These are phyloP conservation scores for Puccinia coronata DNA, from an alignment of 1,284 basidiomycete genomes.

Conservation along the genomic window DNA sequence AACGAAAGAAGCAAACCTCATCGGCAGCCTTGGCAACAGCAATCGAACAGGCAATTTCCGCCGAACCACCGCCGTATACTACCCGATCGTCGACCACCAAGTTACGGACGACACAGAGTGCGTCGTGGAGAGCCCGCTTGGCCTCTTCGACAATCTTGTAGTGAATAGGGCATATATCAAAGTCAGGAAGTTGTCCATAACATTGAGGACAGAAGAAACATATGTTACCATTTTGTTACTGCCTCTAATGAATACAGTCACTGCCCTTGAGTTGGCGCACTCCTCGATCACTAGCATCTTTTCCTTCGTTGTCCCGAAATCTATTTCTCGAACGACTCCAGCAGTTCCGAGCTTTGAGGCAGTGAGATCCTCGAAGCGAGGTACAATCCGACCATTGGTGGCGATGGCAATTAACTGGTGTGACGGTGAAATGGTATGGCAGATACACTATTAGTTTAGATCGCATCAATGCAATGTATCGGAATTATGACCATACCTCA, in stretches of 20 bases:
- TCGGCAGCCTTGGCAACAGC: constrained; percentile 93
- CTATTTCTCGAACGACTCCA: constrained; percentile 86
- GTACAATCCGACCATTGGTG: constrained; percentile 96
- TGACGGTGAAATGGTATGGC: background rate
- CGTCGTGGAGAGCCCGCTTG: constrained; percentile 94
- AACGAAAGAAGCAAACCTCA: too few relatives aligned
- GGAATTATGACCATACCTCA: constrained; percentile 80
- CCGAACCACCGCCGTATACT: constrained; percentile 96
- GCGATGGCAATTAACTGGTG: constrained; percentile 91
- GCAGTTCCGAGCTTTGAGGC: constrained; percentile 88
- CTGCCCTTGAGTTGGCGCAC: constrained; percentile 92
- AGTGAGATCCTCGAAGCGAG: constrained; percentile 92
- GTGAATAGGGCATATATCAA: constrained; percentile 10
- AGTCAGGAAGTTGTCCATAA: background rate
- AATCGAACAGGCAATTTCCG: constrained; percentile 91
- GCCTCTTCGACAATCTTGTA: constrained; percentile 99
- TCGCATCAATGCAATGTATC: background rate
- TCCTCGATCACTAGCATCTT: constrained; percentile 99
- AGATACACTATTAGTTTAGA: background rate
- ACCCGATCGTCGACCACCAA: constrained; percentile 92
- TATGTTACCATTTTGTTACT: constrained; percentile 94
- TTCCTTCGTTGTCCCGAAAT: constrained; percentile 95
- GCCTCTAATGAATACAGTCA: constrained; percentile 94
- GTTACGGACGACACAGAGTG: constrained; percentile 95
- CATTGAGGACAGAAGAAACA: constrained; percentile 35